These are phyloP conservation scores for Datura wrightii DNA, from an alignment of 257 asterid species.

Conservation along the genomic window DNA sequence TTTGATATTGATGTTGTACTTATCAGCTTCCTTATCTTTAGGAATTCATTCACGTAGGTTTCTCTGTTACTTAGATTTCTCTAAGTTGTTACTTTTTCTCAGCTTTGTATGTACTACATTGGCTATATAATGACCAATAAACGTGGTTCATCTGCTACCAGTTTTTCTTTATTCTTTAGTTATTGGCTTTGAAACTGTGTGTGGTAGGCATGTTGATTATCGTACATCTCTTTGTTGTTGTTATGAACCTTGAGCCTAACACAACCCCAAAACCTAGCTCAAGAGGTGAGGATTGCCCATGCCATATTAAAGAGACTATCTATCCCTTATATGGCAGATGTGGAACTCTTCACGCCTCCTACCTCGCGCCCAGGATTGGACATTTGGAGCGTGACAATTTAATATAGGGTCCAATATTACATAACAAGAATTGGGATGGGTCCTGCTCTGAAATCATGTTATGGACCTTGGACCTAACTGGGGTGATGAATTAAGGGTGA, in stretches of 20 bases:
- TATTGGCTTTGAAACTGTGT: background rate
- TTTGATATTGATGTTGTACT: too few species aligned
- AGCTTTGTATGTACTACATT: too few species aligned
- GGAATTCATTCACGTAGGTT: too few species aligned
- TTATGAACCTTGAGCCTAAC: background rate
- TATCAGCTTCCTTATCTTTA: too few species aligned
- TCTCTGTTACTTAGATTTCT: too few species aligned
- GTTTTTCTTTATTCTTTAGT: background rate
- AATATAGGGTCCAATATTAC: background rate
- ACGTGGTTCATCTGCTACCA: too few species aligned
- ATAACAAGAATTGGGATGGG: background rate
- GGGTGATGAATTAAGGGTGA: too few species aligned
- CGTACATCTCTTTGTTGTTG: background rate
- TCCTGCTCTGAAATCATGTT: background rate
- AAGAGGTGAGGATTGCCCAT: background rate
- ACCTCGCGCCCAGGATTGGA: background rate
- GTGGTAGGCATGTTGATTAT: conserved; percentile 4
- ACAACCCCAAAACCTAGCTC: background rate
- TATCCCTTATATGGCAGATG: too few species aligned
- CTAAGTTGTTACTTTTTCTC: too few species aligned
- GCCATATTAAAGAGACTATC: too few species aligned
- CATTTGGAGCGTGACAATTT: background rate
- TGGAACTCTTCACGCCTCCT: background rate
- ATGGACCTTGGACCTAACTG: background rate
- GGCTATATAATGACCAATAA: too few species aligned